Conservation (phyloP, 768 basidiomycete species). For the Tricholoma flavovirens region DNA sequence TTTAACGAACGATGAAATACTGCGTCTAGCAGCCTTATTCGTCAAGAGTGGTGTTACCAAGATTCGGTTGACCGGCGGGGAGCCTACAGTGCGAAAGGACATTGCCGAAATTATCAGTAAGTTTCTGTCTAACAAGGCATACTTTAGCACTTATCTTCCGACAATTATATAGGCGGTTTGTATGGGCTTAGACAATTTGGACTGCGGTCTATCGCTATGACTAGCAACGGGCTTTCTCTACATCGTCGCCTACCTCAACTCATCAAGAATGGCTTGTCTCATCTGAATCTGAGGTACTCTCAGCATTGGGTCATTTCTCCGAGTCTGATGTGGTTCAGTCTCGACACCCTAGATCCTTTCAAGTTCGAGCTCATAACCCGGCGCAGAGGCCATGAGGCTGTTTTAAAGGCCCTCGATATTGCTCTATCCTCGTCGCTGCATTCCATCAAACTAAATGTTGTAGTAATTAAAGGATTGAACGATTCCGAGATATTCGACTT, state of each 20-base stretch:
- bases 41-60: constrained; percentile 81
- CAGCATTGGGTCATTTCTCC: not conserved
- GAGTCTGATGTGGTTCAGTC: constrained; percentile 31
- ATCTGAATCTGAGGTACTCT: constrained; percentile 59
- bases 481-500: constrained; percentile 78
- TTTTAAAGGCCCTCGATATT: constrained; percentile 57
- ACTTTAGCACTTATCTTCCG: not conserved
- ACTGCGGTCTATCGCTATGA: constrained; percentile 77
- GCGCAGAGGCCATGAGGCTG: constrained; percentile 69
- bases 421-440: constrained; percentile 52
- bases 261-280: constrained; percentile 67
- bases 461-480: constrained; percentile 77
- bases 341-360: constrained; percentile 82
- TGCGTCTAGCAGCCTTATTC: constrained; percentile 70
- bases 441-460: constrained; percentile 79
- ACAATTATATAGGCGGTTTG: constrained; percentile 44
- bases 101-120: constrained; percentile 64
- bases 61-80: constrained; percentile 84
- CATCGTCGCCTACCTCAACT: constrained; percentile 67
- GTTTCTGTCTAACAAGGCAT: constrained; percentile 10
- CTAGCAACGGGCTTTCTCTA: constrained; percentile 75
- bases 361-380: constrained; percentile 88
- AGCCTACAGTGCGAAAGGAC: constrained; percentile 79
- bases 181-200: constrained; percentile 55
- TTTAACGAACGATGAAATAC: constrained; percentile 70